Evolutionary conservation across 2,329 filamentous ascomycete species (phyloP).

Genomic region (Trichoderma arundinaceum): DNA sequence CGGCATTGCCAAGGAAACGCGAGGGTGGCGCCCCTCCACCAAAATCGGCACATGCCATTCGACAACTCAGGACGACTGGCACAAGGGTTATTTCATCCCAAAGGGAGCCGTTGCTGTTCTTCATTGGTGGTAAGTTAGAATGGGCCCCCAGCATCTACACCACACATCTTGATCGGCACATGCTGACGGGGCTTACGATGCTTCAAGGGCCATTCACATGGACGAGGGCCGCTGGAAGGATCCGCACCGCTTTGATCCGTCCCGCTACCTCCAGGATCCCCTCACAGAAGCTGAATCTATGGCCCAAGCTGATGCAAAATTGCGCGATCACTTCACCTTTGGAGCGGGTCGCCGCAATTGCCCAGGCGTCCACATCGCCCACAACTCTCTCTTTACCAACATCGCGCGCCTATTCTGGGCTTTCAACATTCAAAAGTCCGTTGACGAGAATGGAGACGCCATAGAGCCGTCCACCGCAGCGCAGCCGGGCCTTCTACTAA

Average conservation of each 20-base stretch:
- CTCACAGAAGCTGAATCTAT: conserved; percentile 41
- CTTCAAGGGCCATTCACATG: conserved; percentile 27
- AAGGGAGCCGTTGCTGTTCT: conserved; percentile 19
- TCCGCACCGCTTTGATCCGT: conserved; percentile 27
- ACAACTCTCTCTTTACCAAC: conserved; percentile 54
- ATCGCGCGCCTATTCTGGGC: conserved; percentile 57
- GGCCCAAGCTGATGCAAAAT: conserved; percentile 42
- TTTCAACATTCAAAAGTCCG: conserved; percentile 45
- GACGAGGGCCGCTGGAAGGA: conserved; percentile 25
- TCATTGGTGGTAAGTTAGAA: conserved; percentile 15
- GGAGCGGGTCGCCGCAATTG: conserved; percentile 63
- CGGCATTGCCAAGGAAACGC: conserved; percentile 41
- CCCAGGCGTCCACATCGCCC: conserved; percentile 61
- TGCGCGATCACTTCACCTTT: conserved; percentile 60
- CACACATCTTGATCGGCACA: too few species aligned
- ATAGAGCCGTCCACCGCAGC: conserved; percentile 20
- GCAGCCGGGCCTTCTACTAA: conserved; percentile 27
- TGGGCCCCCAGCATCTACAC: too few species aligned
- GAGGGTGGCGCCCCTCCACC: conserved; percentile 41
- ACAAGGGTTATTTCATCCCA: conserved; percentile 20
- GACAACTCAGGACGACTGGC: conserved; percentile 15
- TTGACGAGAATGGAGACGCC: conserved; percentile 12
- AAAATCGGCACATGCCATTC: conserved; percentile 15
- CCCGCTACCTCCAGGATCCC: conserved; percentile 37
- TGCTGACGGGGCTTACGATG: not conserved